A percentile compares a stretch with the other conserved stretches of the same genome.
Evolutionary conservation across 306 rosid species (phyloP).

Genomic region (Vigna radiata): DNA sequence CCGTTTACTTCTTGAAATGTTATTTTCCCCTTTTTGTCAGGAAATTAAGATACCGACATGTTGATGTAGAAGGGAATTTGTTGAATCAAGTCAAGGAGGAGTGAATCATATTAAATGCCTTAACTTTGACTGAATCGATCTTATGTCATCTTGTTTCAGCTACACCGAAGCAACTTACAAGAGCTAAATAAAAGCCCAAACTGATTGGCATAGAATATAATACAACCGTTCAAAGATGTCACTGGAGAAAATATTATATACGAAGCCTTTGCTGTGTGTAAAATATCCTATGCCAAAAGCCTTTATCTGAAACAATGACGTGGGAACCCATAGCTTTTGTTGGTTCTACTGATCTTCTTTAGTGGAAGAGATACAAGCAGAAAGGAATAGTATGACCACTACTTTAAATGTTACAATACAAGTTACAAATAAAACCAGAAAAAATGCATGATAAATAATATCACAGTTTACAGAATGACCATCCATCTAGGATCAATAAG

Average conservation of each 20-base stretch:
- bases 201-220: constrained; percentile 38
- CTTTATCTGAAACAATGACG: constrained; percentile 20
- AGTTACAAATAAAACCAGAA: not conserved
- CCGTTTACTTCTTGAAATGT: constrained; percentile 31
- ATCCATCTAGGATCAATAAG: not conserved
- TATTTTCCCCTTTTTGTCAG: not conserved
- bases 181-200: constrained; percentile 24
- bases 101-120: constrained; percentile 34
- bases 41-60: constrained; percentile 39
- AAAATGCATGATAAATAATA: not conserved
- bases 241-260: constrained; percentile 2
- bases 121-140: constrained; percentile 24
- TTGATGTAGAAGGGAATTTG: constrained; percentile 37
- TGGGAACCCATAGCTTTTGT: constrained; percentile 22
- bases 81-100: constrained; percentile 38
- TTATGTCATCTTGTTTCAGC: constrained; percentile 37
- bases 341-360: constrained; percentile 33
- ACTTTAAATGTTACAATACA: not conserved
- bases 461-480: not conserved
- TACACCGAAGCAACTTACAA: constrained; percentile 26
- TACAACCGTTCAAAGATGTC: constrained; percentile 33
- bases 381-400: not conserved
- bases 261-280: constrained; percentile 12
- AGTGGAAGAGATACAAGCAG: not conserved
- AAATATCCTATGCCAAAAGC: constrained; percentile 16